Evolutionary conservation across 345 rosid species (phyloP), one percentile per base, ranked within the genome.

Genomic region (Hevea brasiliensis): DNA sequence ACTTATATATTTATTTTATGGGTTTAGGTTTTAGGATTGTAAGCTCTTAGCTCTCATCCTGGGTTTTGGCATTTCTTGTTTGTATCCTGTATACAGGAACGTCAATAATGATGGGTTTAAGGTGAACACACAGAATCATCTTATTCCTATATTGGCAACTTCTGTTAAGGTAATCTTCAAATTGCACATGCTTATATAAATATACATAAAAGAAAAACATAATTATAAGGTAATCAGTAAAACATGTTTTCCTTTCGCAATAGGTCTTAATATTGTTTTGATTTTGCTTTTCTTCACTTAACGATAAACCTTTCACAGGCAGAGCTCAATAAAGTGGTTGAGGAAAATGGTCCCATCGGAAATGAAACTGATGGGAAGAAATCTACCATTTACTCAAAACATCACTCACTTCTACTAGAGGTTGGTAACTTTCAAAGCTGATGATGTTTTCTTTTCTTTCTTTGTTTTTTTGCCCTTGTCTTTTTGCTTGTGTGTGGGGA

Each of bases 91-190:
- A 73, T 63, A 77, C 85, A 95, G 99, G 86, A 84, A 76, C 68
- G 92, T 91, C 57, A 90, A 82, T 54, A 76, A 26, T 70, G 98
- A 96, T 79, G 99, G 99, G 67, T 96, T 93, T 82, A 93, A 90
- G 86, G 89, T 90, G 77, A 95, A 95, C 86, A 89, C 91, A 15
- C 93, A 91, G 85, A 85, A 67, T 60, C 97, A 96, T 71, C 98
- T 96, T 41, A 74, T 91, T 64, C 98, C 99, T 0, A 53, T 93
- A 68, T 80, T 96, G 81, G 99, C 99, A 68, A 96, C 99, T 65
- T 81, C 93, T 72, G 76, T 92, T 62, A 95, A 84, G 98, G 99
- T 95, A 70, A 73, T 61, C 61, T 60, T 48, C 54, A 42, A 65
- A 41, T 57, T 15, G 37, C 37, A 32, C 37, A 32, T 32, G 37